These are phyloP conservation scores for Zymoseptoria crescenta DNA, from an alignment of 2,329 filamentous ascomycete species.

Conservation along the genomic window DNA sequence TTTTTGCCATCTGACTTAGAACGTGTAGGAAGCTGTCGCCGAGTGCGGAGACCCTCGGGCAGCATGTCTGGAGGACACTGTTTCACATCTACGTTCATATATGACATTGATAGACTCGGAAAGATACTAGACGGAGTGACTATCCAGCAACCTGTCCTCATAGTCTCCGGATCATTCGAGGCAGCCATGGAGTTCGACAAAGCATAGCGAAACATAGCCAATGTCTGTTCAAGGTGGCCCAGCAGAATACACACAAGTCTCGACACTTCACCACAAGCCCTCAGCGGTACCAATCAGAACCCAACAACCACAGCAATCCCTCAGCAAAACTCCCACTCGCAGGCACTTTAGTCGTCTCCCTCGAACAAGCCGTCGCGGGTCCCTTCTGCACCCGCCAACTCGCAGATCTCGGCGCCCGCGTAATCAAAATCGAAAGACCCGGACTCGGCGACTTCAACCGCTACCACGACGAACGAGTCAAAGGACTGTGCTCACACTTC, in stretches of 20 bases:
- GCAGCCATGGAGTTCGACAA: neutral
- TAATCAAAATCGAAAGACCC: slow-evolving; percentile 38
- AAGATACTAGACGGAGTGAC: too few species aligned
- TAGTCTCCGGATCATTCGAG: neutral
- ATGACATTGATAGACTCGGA: too few species aligned
- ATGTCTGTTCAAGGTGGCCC: neutral
- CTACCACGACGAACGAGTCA: slow-evolving; percentile 21
- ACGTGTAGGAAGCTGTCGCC: neutral
- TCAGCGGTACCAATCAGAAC: neutral
- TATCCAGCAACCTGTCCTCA: too few species aligned
- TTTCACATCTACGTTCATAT: too few species aligned
- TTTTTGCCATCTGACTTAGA: neutral
- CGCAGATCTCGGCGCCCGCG: slow-evolving; percentile 38
- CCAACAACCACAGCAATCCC: neutral
- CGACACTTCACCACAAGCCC: neutral
- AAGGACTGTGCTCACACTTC: slow-evolving; percentile 21
- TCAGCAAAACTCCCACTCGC: slow-evolving; percentile 16
- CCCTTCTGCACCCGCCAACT: slow-evolving; percentile 35
- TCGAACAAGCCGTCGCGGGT: slow-evolving; percentile 25
- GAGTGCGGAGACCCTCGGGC: neutral
- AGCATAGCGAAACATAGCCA: neutral
- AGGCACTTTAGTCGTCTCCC: slow-evolving; percentile 20
- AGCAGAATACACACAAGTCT: neutral
- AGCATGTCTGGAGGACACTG: neutral
- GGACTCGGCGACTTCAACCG: slow-evolving; percentile 24